Base-by-base conservation (phyloP, 805 yeast genomes). In the Yarrowia divulgata region DNA sequence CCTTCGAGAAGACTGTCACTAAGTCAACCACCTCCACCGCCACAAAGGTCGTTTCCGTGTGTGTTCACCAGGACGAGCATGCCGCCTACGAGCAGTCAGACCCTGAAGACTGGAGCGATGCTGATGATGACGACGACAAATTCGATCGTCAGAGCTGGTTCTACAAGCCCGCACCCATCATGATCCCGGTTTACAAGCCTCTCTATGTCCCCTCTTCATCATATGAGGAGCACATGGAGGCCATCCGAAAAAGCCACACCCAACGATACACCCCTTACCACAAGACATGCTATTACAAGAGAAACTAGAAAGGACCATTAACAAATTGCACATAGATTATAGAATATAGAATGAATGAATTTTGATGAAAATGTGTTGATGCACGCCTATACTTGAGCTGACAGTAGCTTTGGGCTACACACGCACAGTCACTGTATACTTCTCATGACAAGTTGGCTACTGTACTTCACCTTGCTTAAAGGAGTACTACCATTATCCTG, bases 91-190 rank as follows among this genome's bases (percentile, higher is more conserved):
- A 49, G 8, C n/a, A 12, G 40, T 54, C 60, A 3, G 60, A 54
- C 8, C 60, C 60, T 13, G 62, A 55, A 16, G 62, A 55, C 46
- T 55, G 62, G 62, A 55, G 62, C 8, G 62, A 39, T 16, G 62
- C 62, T 29, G 62, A 55, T 10, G 46, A 55, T 2, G 62, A 55
- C 34, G 62, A 23, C 9, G 4, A 14, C 16, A 12, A 18, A 8
- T 16, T 18, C 2, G 43, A 54, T 29, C n/a, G n/a, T 18, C 40
- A 52, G 14, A 37, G n/a, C 43, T 54, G 58, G 58, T 54, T 55
- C 14, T 55, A 39, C 35, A 39, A 23, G 16, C 46, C 58, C 5
- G 34, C 58, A 2, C 58, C 58, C 13, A 18, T 54, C 18, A 14
- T 13, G n/a, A 54, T 54, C 14, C 58, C 29, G 3, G 39, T 18